Evolutionary conservation across 805 yeast species (phyloP).

Genomic region (Candida succiphila): DNA sequence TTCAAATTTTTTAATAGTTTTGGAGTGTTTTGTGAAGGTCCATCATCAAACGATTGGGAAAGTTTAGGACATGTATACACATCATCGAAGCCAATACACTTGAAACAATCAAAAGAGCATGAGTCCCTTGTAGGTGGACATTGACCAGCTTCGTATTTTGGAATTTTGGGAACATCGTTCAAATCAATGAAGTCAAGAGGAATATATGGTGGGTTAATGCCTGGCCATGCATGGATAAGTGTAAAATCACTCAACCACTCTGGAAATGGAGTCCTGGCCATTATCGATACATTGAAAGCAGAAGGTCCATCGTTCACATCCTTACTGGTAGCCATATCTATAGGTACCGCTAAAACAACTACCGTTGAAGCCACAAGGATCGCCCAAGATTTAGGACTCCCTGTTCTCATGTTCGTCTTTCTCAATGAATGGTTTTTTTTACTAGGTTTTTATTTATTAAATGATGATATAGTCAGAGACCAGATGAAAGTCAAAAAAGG

Average conservation of each 20-base stretch:
- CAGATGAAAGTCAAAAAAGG: too few relatives aligned
- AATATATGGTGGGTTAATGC: conserved; percentile 76
- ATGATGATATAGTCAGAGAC: too few relatives aligned
- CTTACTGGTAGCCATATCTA: too few relatives aligned
- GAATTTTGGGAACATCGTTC: conserved; percentile 35
- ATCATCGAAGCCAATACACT: conserved; percentile 71
- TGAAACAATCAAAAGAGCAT: conserved; percentile 82
- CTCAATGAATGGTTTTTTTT: too few relatives aligned
- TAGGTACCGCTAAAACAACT: too few relatives aligned
- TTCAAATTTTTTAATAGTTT: conserved; percentile 44
- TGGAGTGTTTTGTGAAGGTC: conserved; percentile 72
- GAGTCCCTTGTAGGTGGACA: conserved; percentile 44
- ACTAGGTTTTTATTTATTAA: too few relatives aligned
- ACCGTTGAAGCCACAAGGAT: too few relatives aligned
- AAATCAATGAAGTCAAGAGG: conserved; percentile 67
- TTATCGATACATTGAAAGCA: conserved; percentile 14
- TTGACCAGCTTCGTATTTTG: conserved; percentile 42
- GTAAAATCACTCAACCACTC: conserved; percentile 71
- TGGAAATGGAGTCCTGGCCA: conserved; percentile 42
- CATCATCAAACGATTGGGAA: conserved; percentile 92
- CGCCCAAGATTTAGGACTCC: too few relatives aligned
- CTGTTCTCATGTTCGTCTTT: too few relatives aligned
- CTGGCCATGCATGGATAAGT: conserved; percentile 77
- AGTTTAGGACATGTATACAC: conserved; percentile 62
- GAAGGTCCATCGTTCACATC: background rate